Evolutionary conservation across 1,284 basidiomycete genomes (phyloP).

Genomic region (Trametes hirsuta): DNA sequence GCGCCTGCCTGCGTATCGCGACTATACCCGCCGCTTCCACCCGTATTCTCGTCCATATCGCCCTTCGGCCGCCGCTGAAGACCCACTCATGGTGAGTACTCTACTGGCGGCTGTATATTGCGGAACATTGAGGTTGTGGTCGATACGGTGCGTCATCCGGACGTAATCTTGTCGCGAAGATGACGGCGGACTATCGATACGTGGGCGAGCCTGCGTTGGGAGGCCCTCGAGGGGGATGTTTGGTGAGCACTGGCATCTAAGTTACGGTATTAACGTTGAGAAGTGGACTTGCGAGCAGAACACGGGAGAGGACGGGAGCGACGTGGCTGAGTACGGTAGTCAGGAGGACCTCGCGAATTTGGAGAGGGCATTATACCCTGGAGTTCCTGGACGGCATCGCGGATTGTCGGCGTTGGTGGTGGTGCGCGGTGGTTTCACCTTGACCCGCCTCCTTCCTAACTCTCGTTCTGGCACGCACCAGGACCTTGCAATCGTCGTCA

Average conservation of each 20-base stretch:
- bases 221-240: too few relatives aligned
- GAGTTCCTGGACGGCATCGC: neutral
- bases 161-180: too few relatives aligned
- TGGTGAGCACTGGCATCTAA: too few relatives aligned
- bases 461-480: neutral
- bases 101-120: neutral
- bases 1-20: neutral
- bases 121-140: neutral
- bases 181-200: too few relatives aligned
- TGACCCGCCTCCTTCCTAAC: neutral
- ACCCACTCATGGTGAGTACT: neutral
- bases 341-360: conserved; percentile 4
- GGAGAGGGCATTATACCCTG: neutral
- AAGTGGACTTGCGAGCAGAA: neutral
- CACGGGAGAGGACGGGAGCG: conserved; percentile 6
- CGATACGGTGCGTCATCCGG: neutral
- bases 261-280: neutral
- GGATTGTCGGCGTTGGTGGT: neutral
- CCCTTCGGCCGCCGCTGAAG: neutral
- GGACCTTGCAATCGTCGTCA: conserved; percentile 1
- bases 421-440: neutral
- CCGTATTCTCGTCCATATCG: neutral
- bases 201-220: too few relatives aligned
- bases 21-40: neutral
- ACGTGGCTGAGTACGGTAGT: conserved; percentile 1